phyloP scores from a whole-genome alignment of 176 grass and related monocot genomes.

The Oryza brachyantha region DNA sequence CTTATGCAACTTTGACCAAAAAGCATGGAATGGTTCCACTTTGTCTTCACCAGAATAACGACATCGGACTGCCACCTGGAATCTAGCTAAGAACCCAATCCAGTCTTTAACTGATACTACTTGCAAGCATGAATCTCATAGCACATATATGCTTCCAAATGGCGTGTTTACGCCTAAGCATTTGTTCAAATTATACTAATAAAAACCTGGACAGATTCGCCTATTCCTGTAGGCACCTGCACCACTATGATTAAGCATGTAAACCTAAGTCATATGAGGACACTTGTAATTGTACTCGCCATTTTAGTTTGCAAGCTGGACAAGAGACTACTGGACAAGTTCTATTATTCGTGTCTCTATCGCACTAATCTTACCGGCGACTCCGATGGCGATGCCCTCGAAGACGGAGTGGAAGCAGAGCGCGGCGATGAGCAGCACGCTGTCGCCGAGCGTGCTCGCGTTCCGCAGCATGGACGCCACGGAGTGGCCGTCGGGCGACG shows the following conservation, averaged over 20 bases:
- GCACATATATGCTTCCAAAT: background rate
- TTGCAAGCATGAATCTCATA: background rate
- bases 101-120: background rate
- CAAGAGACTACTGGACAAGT: background rate
- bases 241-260: no score
- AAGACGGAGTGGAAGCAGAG: conserved; percentile 99
- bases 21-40: background rate
- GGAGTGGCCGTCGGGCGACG: conserved; percentile 33
- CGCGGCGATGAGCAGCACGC: conserved; percentile 73
- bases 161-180: background rate
- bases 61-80: background rate
- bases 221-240: background rate
- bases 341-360: background rate
- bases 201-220: background rate
- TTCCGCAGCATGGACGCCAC: conserved; percentile 59
- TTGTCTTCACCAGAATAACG: background rate
- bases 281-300: conserved; percentile 7
- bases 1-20: background rate
- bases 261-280: background rate
- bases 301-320: background rate
- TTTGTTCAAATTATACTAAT: background rate
- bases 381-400: conserved; percentile 93
- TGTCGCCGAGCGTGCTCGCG: conserved; percentile 74
- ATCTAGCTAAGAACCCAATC: background rate
- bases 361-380: conserved; percentile 48